Evolutionary conservation across 225 moss, liverwort and hornwort genomes (phyloP).

Genomic region (Sphagnum tenellum): DNA sequence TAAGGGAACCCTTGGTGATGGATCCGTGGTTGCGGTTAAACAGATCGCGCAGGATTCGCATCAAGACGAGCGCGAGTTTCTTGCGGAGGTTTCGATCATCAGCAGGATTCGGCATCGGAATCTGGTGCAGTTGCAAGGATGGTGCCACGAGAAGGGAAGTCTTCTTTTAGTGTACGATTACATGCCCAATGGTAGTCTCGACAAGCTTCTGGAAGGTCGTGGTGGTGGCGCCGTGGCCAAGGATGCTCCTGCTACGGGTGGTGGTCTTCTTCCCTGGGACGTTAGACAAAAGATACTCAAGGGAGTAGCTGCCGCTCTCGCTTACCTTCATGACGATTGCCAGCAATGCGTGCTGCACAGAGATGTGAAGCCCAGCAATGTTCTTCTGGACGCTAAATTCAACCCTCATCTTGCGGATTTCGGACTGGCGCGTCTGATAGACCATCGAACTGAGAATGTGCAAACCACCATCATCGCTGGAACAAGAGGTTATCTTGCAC

Average conservation of each 20-base stretch:
- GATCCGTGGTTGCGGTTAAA: slow-evolving; percentile 64
- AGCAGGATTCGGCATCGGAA: slow-evolving; percentile 52
- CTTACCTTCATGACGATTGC: slow-evolving; percentile 45
- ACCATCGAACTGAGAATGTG: slow-evolving; percentile 54
- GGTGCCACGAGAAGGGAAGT: slow-evolving; percentile 52
- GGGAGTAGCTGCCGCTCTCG: slow-evolving; percentile 45
- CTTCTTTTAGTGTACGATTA: slow-evolving; percentile 54
- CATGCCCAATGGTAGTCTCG: slow-evolving; percentile 59
- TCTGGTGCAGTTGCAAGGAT: slow-evolving; percentile 48
- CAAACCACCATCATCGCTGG: slow-evolving; percentile 63
- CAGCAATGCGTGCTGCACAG: slow-evolving; percentile 47
- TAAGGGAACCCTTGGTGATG: slow-evolving; percentile 58
- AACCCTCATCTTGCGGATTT: slow-evolving; percentile 49
- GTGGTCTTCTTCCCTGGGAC: slow-evolving; percentile 25
- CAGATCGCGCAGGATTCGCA: slow-evolving; percentile 71
- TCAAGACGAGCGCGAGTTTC: slow-evolving; percentile 77
- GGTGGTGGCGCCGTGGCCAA: slow-evolving; percentile 7
- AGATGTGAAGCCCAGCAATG: slow-evolving; percentile 54
- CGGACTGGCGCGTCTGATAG: slow-evolving; percentile 74
- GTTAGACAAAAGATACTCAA: slow-evolving; percentile 22
- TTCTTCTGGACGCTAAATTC: slow-evolving; percentile 50
- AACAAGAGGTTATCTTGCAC: slow-evolving; percentile 72
- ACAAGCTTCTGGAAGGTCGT: slow-evolving; percentile 25
- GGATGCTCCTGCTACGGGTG: not conserved
- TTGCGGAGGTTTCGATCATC: slow-evolving; percentile 82